Base-by-base conservation (phyloP, 108 stramenopile species). In the Nitzschia putrida region DNA sequence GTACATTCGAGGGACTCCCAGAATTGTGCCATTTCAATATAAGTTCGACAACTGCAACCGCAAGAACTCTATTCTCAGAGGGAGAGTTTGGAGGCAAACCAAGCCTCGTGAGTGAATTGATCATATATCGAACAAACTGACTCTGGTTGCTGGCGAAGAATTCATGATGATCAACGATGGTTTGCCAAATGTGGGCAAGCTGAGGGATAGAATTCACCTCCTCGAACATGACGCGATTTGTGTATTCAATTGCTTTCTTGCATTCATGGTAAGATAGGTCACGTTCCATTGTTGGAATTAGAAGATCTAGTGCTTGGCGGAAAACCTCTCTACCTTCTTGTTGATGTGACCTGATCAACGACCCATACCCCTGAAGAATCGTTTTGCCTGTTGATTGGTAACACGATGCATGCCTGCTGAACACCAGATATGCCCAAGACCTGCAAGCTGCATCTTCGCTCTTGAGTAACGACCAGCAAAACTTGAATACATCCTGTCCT, bases 371-470 rank as follows among this genome's bases (percentile, higher is more conserved):
- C 78, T 96, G 93, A 8, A 95, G 83, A 54, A 94, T 88, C n/a
- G 93, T 80, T 56, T 92, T 92, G 23, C 84, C 37, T 22, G 95
- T 91, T 9, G 95, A 89, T 25, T 83, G 88, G 12, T 60, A 9
- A n/a, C 67, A 79, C 16, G 80, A 53, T 43, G 96, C 88, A 72
- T 96, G 92, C 13, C 82, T 68, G 68, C 89, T 91, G 8, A 97
- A 74, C 56, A 92, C 91, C 42, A 96, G 65, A 74, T 96, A 96
- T 6, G 95, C 95, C 90, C 94, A 96, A 67, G 85, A 83, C 78
- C 96, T 98, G 57, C 91, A 87, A 11, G 76, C 67, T 21, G 81
- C 51, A 71, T 95, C 89, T 10, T 96, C 95, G 43, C 79, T 85
- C 75, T 95, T 95, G 37, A 95, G 72, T 53, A 90, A 74, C 39